phyloP scores from a whole-genome alignment of 2,329 filamentous ascomycete species.

The Diaporthe aspalathi region DNA sequence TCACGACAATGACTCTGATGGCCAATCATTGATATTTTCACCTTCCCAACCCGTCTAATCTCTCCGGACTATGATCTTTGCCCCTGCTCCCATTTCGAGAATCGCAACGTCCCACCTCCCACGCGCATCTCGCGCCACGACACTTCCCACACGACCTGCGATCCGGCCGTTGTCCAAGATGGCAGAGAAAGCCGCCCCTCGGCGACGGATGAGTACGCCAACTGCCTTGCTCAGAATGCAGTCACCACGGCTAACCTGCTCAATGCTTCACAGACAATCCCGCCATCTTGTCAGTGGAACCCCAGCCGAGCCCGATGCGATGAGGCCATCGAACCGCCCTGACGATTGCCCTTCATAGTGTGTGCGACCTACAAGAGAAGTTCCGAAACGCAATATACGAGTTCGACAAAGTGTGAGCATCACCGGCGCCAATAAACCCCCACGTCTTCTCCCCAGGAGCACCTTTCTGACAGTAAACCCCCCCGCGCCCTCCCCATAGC shows the following conservation, averaged over 20 bases:
- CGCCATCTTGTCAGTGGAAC: slow-evolving; percentile 60
- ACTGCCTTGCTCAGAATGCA: accelerated
- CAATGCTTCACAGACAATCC: slow-evolving; percentile 55
- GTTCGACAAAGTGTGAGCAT: slow-evolving; percentile 80
- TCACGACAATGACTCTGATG: too few relatives aligned
- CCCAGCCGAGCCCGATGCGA: not conserved
- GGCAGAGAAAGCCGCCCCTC: slow-evolving; percentile 26
- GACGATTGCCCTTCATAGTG: slow-evolving; percentile 59
- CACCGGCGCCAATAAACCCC: too few relatives aligned
- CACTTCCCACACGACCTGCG: not conserved
- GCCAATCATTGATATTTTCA: too few relatives aligned
- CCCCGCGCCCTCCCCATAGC: too few relatives aligned
- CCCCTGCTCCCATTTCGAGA: not conserved
- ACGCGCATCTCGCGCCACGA: not conserved
- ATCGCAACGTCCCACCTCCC: not conserved
- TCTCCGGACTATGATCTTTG: not conserved
- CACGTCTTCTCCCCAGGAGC: not conserved
- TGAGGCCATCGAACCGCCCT: not conserved
- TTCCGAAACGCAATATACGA: slow-evolving; percentile 87
- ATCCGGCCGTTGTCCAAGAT: slow-evolving; percentile 28
- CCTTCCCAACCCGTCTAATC: too few relatives aligned
- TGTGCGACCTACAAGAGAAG: slow-evolving; percentile 96
- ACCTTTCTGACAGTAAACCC: too few relatives aligned
- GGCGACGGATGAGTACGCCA: slow-evolving; percentile 37
- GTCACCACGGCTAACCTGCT: slow-evolving; percentile 32